Base-by-base conservation (phyloP, 2,329 filamentous ascomycete species). In the Ophiostoma perfectum region DNA sequence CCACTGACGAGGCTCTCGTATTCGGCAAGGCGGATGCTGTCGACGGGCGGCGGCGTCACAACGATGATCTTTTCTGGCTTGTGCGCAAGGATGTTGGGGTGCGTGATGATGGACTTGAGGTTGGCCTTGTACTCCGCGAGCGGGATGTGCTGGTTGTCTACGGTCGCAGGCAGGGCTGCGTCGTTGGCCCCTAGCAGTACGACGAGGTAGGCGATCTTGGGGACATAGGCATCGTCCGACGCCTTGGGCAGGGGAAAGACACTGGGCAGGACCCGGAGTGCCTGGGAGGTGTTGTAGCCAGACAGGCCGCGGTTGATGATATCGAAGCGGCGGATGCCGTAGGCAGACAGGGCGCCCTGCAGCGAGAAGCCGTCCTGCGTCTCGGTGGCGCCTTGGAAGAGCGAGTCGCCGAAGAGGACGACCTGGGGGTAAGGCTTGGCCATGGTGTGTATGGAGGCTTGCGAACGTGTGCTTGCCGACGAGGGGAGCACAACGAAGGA, bases 121-220 rank as follows among this genome's bases (percentile, higher is more conserved):
- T 97, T 96, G 68, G 84, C 78, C 76, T 86, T 87, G 81, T 92
- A 98, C 70, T 87, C 79, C 0, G 88, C 83, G n/a, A 97, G 78
- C 0, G 91, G 86, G 7, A 98, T 85, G 76, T 94, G 88, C 78
- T 98, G 95, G 9, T 82, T 81, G 66, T 86, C 87, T 4, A 82
- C 81, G 4, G 84, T 81, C 49, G 85, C 80, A 3, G 87, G 84
- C 3, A 96, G 77, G 67, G 88, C 88, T 3, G 94, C 89, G 78
- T 98, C 95, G 76, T 99, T 98, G 73, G 95, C 92, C 18, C 95
- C 95, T 70, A 97, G 88, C 72, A 96, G 89, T 69, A 97, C 79
- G 52, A 90, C 81, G 72, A 94, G 78, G 74, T 91, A 89, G 69
- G 87, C 85, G 69, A 93, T 83, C 74, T 83, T 84, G 8, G 86